Percentiles rank a stretch among this genome's conserved stretches.
Conservation (phyloP, 805 yeast species). For the Pichia pseudocactophila region DNA sequence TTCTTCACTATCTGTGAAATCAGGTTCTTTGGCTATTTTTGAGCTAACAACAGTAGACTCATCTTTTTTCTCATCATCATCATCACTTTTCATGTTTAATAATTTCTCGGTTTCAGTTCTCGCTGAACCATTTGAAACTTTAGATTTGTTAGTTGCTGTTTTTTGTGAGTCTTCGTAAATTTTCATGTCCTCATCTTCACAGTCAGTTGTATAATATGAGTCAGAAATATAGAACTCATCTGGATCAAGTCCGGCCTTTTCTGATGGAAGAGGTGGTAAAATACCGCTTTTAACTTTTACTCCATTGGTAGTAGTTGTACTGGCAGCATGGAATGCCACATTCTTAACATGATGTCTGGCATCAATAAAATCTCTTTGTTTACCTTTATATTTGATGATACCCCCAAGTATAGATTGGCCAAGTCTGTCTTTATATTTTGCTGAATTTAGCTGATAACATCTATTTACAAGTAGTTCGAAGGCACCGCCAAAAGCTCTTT, state of each 20-base stretch:
- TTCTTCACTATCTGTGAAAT: constrained; percentile 32
- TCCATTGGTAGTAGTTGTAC: constrained; percentile 8
- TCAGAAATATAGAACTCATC: constrained; percentile 30
- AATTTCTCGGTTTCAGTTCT: constrained; percentile 16
- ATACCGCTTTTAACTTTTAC: constrained; percentile 2
- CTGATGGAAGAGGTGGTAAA: constrained; percentile 28
- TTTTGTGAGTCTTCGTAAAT: constrained; percentile 16
- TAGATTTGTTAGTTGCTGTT: not conserved
- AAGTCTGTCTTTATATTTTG: constrained; percentile 55
- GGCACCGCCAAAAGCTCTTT: constrained; percentile 84
- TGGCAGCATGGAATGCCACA: constrained; percentile 38
- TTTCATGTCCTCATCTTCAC: constrained; percentile 13
- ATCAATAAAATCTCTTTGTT: constrained; percentile 67
- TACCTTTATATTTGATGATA: constrained; percentile 66
- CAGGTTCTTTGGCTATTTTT: constrained; percentile 45
- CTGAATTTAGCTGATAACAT: constrained; percentile 62
- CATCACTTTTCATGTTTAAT: constrained; percentile 19
- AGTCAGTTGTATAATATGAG: constrained; percentile 32
- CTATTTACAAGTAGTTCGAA: constrained; percentile 65
- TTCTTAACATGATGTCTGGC: constrained; percentile 57
- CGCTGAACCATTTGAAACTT: constrained; percentile 5
- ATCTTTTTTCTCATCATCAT: constrained; percentile 4
- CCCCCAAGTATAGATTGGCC: constrained; percentile 75
- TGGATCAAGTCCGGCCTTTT: constrained; percentile 31
- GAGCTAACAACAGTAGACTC: too few relatives aligned